Conservation (phyloP, 2,329 filamentous ascomycete genomes). For the Fusarium humuli region DNA sequence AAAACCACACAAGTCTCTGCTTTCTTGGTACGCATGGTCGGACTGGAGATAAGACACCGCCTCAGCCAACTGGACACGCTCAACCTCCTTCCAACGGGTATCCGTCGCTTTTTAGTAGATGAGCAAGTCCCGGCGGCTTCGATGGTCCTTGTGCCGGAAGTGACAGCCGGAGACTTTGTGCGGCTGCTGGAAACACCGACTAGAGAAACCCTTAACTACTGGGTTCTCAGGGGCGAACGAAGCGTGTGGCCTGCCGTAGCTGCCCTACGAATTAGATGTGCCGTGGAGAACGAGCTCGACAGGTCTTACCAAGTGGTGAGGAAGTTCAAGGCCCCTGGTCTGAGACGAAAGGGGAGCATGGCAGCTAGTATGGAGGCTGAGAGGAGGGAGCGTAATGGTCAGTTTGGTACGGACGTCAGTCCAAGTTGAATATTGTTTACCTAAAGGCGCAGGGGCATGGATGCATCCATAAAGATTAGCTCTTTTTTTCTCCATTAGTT, state of each 20-base stretch:
- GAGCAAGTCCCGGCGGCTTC: slow-evolving; percentile 83
- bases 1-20: slow-evolving; percentile 68
- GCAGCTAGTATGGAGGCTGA: slow-evolving; percentile 45
- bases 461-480: slow-evolving; percentile 9
- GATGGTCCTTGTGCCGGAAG: slow-evolving; percentile 84
- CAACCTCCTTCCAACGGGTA: slow-evolving; percentile 74
- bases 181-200: slow-evolving; percentile 87
- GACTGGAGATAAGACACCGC: slow-evolving; percentile 82
- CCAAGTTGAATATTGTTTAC: slow-evolving; percentile 21
- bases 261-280: slow-evolving; percentile 83
- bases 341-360: slow-evolving; percentile 60
- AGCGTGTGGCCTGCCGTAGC: slow-evolving; percentile 92
- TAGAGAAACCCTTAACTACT: slow-evolving; percentile 79
- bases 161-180: slow-evolving; percentile 78
- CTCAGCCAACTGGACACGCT: slow-evolving; percentile 84
- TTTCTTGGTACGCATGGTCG: slow-evolving; percentile 74
- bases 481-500: neutral
- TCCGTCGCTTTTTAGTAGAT: slow-evolving; percentile 83
- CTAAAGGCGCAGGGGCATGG: slow-evolving; percentile 1
- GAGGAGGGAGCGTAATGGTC: slow-evolving; percentile 28
- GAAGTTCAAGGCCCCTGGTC: slow-evolving; percentile 66
- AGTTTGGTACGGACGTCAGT: slow-evolving; percentile 22
- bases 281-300: slow-evolving; percentile 89
- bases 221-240: slow-evolving; percentile 85
- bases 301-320: slow-evolving; percentile 84